These are phyloP conservation scores for Nannochloris sp. DNA, from an alignment of 139 green algal species.

Conservation along the genomic window DNA sequence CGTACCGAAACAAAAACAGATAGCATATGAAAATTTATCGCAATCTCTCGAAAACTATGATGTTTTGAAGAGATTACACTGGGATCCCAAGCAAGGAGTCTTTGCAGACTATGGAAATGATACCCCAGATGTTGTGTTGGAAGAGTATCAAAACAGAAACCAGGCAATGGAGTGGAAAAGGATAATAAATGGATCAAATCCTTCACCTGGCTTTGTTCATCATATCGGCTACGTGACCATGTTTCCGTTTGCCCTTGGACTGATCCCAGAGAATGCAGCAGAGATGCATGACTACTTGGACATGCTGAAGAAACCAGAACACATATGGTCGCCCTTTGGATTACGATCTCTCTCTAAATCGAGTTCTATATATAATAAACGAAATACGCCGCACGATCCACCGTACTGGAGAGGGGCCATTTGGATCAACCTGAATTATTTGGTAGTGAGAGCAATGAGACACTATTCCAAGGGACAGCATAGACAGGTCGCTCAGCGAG, in stretches of 20 bases:
- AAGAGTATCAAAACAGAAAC: not conserved
- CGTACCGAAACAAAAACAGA: conserved; percentile 11
- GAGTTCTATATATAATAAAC: conserved; percentile 55
- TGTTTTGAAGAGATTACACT: conserved; percentile 61
- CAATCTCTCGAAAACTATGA: conserved; percentile 33
- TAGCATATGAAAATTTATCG: conserved; percentile 17
- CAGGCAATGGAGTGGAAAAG: not conserved
- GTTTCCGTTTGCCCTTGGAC: conserved; percentile 82
- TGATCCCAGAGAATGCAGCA: conserved; percentile 53
- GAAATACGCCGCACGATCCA: conserved; percentile 84
- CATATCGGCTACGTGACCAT: conserved; percentile 85
- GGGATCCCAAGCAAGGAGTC: conserved; percentile 29
- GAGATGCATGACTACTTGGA: conserved; percentile 47
- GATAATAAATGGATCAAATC: conserved; percentile 8
- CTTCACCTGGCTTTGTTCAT: conserved; percentile 50
- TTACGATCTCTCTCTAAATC: conserved; percentile 50
- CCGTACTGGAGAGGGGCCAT: conserved; percentile 88
- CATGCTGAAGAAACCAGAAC: conserved; percentile 37
- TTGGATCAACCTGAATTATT: conserved; percentile 95
- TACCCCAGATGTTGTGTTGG: conserved; percentile 58
- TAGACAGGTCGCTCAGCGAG: conserved; percentile 21
- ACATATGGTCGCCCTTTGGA: conserved; percentile 72
- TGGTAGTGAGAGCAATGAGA: conserved; percentile 57
- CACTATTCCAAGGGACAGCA: conserved; percentile 30
- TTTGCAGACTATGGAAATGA: conserved; percentile 87